Base-by-base conservation (phyloP, 352 stramenopile genomes). In the Phytophthora pisi region DNA sequence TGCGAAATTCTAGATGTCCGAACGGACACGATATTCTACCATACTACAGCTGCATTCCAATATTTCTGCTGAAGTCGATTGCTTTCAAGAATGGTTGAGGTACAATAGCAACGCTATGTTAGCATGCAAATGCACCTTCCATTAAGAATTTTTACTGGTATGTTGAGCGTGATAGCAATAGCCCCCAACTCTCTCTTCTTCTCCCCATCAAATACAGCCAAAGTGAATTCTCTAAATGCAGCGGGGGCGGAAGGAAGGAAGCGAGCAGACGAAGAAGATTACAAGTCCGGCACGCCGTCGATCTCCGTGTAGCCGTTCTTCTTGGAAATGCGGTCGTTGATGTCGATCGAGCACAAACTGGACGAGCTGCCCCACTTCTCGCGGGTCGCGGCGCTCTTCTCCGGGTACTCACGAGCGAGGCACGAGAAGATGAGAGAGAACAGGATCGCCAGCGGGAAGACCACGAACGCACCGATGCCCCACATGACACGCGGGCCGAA, bases 401-500 rank as follows among this genome's bases (percentile, higher is more conserved):
- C 67, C 5, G 66, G 66, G 59, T 79, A 85, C 3, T 69, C 56
- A 26, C 70, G 74, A 47, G 77, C 71, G 9, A 86, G 57, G 20
- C 70, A 86, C 36, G 77, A 66, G 47, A 90, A 91, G 55, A 79
- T 61, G 13, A 78, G 51, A 3, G 79, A 66, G 18, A 84, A 72
- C 6, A 88, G 11, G 5, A 89, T 42, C 43, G 82, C 62, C 10
- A 84, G 45, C 26, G 82, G 81, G 30, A 89, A 79, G 49, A 89
- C 70, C 24, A 66, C 64, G 43, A 84, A 88, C 26, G 72, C 64
- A 4, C 70, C 78, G 46, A 88, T 68, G 51, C 66, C 78, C 85
- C 83, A 93, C 85, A 93, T 93, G 20, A 60, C 47, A 13, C 78
- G 72, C 2, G 72, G 64, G 3, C 83, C 83, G 55, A 79, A 89